Conservation (phyloP, 352 stramenopile genomes). For the Globisporangium parvum region DNA sequence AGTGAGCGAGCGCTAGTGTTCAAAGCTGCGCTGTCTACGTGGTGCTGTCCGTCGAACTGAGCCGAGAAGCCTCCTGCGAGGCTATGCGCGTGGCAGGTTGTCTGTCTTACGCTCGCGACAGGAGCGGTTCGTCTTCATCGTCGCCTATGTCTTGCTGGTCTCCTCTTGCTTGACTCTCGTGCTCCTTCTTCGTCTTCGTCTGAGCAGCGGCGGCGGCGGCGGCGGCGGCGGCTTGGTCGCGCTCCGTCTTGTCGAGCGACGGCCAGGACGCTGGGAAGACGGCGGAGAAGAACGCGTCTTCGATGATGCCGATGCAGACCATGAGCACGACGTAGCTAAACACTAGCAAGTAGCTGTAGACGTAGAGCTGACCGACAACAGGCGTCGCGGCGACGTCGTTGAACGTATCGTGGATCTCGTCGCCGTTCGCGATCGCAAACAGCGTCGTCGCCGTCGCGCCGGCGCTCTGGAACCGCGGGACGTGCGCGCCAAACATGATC, state of each 20-base stretch:
- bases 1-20: no score
- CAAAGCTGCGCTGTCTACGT: background rate
- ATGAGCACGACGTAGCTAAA: slow-evolving; percentile 89
- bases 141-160: background rate
- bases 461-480: slow-evolving; percentile 67
- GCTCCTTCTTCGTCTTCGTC: background rate
- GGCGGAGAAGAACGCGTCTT: slow-evolving; percentile 85
- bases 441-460: slow-evolving; percentile 67
- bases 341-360: slow-evolving; percentile 83
- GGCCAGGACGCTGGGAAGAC: slow-evolving; percentile 67
- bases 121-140: background rate
- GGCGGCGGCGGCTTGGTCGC: slow-evolving; percentile 2
- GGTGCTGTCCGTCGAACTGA: background rate
- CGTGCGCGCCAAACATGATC: slow-evolving; percentile 81
- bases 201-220: background rate
- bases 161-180: background rate
- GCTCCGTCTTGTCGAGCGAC: slow-evolving; percentile 25
- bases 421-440: slow-evolving; percentile 83
- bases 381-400: slow-evolving; percentile 59
- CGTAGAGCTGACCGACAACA: slow-evolving; percentile 77
- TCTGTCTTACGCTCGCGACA: background rate
- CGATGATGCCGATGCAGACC: slow-evolving; percentile 87
- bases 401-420: slow-evolving; percentile 87
- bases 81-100: no score
- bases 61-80: no score